These are phyloP conservation scores for Sphaerulina musiva DNA, from an alignment of 2,329 filamentous ascomycete species.

Conservation along the genomic window DNA sequence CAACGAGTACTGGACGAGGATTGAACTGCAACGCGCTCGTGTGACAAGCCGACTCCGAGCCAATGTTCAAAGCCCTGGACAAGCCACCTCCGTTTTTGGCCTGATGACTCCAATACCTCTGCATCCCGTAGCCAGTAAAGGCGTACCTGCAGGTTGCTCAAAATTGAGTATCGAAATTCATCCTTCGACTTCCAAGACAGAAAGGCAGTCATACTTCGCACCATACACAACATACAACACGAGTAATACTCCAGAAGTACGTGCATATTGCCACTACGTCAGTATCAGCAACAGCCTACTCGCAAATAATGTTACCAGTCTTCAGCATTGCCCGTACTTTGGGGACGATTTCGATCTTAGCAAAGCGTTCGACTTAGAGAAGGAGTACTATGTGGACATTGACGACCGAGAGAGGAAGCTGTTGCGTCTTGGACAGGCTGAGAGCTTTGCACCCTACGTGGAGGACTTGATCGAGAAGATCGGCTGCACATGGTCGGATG, in stretches of 20 bases:
- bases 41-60: not conserved
- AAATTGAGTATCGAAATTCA: conserved; percentile 7
- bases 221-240: conserved; percentile 7
- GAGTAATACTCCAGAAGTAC: conserved; percentile 26
- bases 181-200: not conserved
- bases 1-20: conserved; percentile 26
- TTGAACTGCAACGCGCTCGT: conserved; percentile 21
- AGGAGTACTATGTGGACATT: conserved; percentile 29
- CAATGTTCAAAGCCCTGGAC: not conserved
- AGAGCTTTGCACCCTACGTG: conserved; percentile 33
- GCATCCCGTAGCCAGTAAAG: not conserved
- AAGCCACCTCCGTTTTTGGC: conserved; percentile 4
- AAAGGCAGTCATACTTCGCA: conserved; percentile 7
- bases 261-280: conserved; percentile 40
- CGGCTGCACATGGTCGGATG: conserved; percentile 33
- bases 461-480: conserved; percentile 34
- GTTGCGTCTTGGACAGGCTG: conserved; percentile 33
- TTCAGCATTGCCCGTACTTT: conserved; percentile 40
- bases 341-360: conserved; percentile 33
- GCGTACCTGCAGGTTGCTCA: not conserved
- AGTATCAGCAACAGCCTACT: conserved; percentile 39
- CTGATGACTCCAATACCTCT: not conserved
- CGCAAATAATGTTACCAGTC: conserved; percentile 36
- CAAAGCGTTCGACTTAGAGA: conserved; percentile 28
- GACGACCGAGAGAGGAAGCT: conserved; percentile 29